Conservation (phyloP, 768 basidiomycete species). For the Kondoa subrosea region DNA sequence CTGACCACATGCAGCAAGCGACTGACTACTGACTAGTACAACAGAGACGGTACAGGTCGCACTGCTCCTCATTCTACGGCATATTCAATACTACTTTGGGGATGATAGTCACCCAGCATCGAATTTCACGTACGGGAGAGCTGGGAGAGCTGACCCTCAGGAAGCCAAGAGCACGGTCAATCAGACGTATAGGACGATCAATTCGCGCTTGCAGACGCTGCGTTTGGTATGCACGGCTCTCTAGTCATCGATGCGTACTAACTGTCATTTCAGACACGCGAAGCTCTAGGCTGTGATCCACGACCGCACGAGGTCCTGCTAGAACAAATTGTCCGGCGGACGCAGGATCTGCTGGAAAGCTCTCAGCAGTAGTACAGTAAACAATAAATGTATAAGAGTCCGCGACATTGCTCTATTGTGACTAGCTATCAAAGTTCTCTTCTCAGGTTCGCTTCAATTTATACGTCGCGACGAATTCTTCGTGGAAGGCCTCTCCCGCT, state of each 20-base stretch:
- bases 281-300: slow-evolving; percentile 6
- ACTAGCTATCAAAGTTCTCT: too few relatives aligned
- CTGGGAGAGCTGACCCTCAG: slow-evolving; percentile 35
- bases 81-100: slow-evolving; percentile 47
- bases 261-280: not conserved
- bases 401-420: too few relatives aligned
- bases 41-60: slow-evolving; percentile 48
- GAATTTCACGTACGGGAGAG: slow-evolving; percentile 34
- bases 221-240: slow-evolving; percentile 34
- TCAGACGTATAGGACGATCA: slow-evolving; percentile 38
- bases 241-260: not conserved
- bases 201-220: slow-evolving; percentile 44
- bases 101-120: slow-evolving; percentile 15
- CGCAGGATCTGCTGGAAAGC: slow-evolving; percentile 6
- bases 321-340: slow-evolving; percentile 6
- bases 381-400: too few relatives aligned
- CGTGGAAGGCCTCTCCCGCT: too few relatives aligned
- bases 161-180: slow-evolving; percentile 2
- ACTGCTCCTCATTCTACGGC: slow-evolving; percentile 63
- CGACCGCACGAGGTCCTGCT: slow-evolving; percentile 12
- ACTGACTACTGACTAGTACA: not conserved
- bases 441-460: too few relatives aligned
- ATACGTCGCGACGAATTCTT: too few relatives aligned
- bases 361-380: too few relatives aligned
- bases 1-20: not conserved